Evolutionary conservation across 1,139 yeast species (phyloP), one percentile per base, ranked within the genome.

Genomic region (Scheffersomyces parashehatae): DNA sequence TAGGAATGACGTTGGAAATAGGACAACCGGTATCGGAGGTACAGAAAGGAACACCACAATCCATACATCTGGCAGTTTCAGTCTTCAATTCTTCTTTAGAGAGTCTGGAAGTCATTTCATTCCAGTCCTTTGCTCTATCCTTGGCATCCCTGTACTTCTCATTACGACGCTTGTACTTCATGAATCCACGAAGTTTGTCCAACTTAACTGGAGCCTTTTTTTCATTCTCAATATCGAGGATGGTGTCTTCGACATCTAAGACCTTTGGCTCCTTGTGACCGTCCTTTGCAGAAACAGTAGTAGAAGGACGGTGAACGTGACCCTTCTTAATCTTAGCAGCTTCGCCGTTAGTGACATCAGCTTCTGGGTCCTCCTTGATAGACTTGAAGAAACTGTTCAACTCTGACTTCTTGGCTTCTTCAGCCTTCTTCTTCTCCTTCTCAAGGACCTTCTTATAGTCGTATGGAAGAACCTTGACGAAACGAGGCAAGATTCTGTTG

Each of bases 31-130:
- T 87, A 67, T 93, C 98, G 36, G 96, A 86, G 62, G 95, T 95
- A 76, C 99, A 93, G 81, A 91, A 93, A 48, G 99, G 99, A 58
- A 93, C 96, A 74, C 99, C 99, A 76, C 99, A 93, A 70, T 93
- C 99, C 97, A 93, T 93, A 79, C 99, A 93, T 69, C 99, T 83
- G n/a, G 98, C 97, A 45, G 98, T 88, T 73, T 93, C 98, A 62
- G 79, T 79, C 63, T 84, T 81, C 62, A 93, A 83, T 55, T 93
- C 98, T 44, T 87, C 91, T 68, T 87, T 86, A 49, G 90, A 75
- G 55, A 93, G 77, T 51, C 97, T 83, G 13, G 81, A 71, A 14
- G 95, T 84, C 68, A 93, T 79, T 71, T 93, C 99, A 54, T 85
- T 82, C 98, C 98, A 93, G 68, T 93, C 98, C 60, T 77, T 77